Conservation (phyloP, 805 yeast species). For the Hanseniaspora guilliermondii region DNA sequence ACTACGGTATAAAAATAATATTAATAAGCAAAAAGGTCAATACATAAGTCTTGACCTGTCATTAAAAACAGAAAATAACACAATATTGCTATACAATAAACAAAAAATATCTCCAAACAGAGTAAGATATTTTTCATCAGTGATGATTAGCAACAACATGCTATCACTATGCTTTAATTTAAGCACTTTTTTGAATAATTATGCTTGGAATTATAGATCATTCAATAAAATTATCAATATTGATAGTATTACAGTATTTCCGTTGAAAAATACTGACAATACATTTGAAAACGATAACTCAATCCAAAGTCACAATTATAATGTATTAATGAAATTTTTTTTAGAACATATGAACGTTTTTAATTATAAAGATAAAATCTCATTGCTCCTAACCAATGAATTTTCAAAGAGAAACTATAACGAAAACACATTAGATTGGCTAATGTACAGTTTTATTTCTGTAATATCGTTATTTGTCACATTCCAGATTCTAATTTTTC, state of each 20-base stretch:
- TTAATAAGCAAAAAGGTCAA: neutral
- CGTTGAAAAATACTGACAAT: neutral
- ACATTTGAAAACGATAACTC: neutral
- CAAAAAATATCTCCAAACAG: neutral
- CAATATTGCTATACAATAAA: neutral
- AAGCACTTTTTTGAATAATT: neutral
- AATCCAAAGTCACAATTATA: neutral
- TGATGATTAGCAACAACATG: neutral
- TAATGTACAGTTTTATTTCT: neutral
- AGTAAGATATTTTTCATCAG: neutral
- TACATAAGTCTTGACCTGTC: neutral
- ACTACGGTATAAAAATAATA: neutral
- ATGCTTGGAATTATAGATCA: neutral
- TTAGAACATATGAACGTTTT: neutral
- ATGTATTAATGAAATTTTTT: neutral
- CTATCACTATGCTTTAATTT: neutral
- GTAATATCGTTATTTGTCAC: neutral
- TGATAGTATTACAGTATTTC: neutral
- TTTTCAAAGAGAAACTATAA: slow-evolving; percentile 1
- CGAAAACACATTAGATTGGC: neutral
- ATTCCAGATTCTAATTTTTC: neutral
- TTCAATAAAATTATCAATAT: neutral
- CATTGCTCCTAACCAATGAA: neutral
- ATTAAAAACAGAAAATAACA: neutral
- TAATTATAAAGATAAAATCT: neutral